Base-by-base conservation (phyloP, 495 filamentous ascomycete species). In the Rusavskia elegans region DNA sequence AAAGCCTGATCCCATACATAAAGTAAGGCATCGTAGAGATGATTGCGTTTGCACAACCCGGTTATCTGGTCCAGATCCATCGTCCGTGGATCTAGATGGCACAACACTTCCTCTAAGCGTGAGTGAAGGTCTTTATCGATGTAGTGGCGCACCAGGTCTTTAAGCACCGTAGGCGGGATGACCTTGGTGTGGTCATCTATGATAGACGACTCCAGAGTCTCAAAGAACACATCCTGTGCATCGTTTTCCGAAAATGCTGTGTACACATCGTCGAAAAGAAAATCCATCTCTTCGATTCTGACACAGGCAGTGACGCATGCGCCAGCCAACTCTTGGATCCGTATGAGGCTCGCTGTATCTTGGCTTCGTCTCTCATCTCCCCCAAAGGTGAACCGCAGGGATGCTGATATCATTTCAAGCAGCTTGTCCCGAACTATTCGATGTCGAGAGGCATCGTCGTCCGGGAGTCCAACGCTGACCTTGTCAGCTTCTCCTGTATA, bases 1-100 rank as follows among this genome's bases (percentile, higher is more conserved):
- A 98, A 66, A 35, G 85, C 88, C 63, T 86, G 83, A 49, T 92
- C 96, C 90, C 92, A 98, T 53, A 97, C 85, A 64, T 97, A 97
- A 48, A 95, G 85, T 57, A 95, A 79, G 11, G 93, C 92, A 69
- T 98, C 93, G 59, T 94, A 97, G 6, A 98, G 79, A 49, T 83
- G 77, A 59, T 96, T 79, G 55, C 87, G 81, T 59, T 89, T 92
- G 73, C 93, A 98, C 4, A 98, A 75, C 16, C 77, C 79, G 0
- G 88, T 95, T 45, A 90, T 79, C 63, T 96, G 89, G 59, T 98
- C 89, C 60, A 97, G 83, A 59, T 98, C 92, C 66, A 97, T 82
- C 4, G 87, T 95, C 9, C 76, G 69, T 0, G 92, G 90, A 59
- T 95, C 85, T 66, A 98, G 80, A 48, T 89, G 80, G 57, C 93